Percentiles rank a stretch among this genome's conserved stretches.
Evolutionary conservation across 1,284 basidiomycete genomes (phyloP).

Genomic region (Veloporphyrellus conicus): DNA sequence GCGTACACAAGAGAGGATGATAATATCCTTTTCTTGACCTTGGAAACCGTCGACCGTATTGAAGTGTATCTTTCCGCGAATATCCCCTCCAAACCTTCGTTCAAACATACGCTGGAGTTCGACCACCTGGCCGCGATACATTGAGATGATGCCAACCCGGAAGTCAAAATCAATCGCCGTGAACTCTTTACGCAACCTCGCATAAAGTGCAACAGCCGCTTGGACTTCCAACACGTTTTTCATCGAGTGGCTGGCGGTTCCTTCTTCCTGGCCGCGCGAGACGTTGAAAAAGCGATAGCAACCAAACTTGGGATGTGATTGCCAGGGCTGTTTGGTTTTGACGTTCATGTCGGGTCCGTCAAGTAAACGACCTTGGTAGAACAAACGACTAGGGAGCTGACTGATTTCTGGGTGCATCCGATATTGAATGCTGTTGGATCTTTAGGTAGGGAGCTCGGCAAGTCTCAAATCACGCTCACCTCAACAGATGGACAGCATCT

Average conservation of each 20-base stretch:
- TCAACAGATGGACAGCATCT: slow-evolving; percentile 84
- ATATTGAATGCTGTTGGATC: slow-evolving; percentile 80
- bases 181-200: slow-evolving; percentile 68
- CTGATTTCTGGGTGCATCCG: slow-evolving; percentile 99
- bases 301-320: slow-evolving; percentile 73
- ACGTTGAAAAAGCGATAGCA: slow-evolving; percentile 91
- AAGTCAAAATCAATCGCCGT: slow-evolving; percentile 63
- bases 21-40: slow-evolving; percentile 95
- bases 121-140: slow-evolving; percentile 90
- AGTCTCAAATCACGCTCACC: slow-evolving; percentile 44
- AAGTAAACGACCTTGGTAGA: slow-evolving; percentile 78
- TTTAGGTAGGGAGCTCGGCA: slow-evolving; percentile 5
- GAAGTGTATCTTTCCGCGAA: slow-evolving; percentile 80
- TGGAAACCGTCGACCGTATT: slow-evolving; percentile 99
- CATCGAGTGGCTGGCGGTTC: slow-evolving; percentile 63
- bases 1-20: slow-evolving; percentile 92
- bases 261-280: slow-evolving; percentile 53
- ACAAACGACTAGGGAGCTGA: slow-evolving; percentile 81
- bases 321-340: slow-evolving; percentile 88
- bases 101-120: slow-evolving; percentile 75
- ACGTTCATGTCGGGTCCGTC: slow-evolving; percentile 88
- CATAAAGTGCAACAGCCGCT: slow-evolving; percentile 77
- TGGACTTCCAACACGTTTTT: slow-evolving; percentile 77
- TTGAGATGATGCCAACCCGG: slow-evolving; percentile 87
- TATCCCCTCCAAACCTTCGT: slow-evolving; percentile 68